Evolutionary conservation across 2,329 filamentous ascomycete genomes (phyloP), one percentile per base, ranked within the genome.

Genomic region (Talaromyces sp.): DNA sequence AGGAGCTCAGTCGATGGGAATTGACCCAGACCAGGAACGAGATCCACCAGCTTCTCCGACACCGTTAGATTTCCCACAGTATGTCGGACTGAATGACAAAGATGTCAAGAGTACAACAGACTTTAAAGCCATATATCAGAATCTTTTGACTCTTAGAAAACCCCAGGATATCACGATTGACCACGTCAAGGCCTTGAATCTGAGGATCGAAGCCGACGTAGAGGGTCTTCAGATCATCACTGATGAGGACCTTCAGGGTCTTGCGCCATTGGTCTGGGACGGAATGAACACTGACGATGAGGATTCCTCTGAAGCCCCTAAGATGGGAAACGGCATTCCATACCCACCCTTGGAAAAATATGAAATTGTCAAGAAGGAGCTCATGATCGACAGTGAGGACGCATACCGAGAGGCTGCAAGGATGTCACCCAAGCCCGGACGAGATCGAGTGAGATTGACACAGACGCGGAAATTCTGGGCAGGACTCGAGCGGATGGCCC

Each of bases 401-500:
- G 84, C 80, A 1, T 87, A 85, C 68, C 78, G 82, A n/a, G 81
- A 81, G 56, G 77, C 87, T 59, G 78, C 79, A 39, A 79, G 84
- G 11, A 76, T 82, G 56, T 69, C 73, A 2, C 78, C 79, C 12
- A 75, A 73, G 25, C 75, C 79, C 31, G 79, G 79, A 4, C 77
- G 77, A 14, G 72, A 77, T 60, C 79, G 80, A 18, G 76, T 83
- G 5, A 79, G 82, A 16, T 68, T 88, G 50, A 80, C 82, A 0
- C 82, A 86, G 66, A 80, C 84, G 63, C 78, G 85, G 59, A 85
- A 83, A 62, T 88, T 88, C 71, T 88, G 83, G 81, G 79, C 81
- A 58, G 81, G 79, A 2, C 75, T 88, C 59, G 83, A 87, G 66
- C 81, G 80, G 39, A 79, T 88, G 79, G 78, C 83, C 16, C 83